Evolutionary conservation across 441 rosid genomes (phyloP).

Genomic region (Eruca vesicaria): DNA sequence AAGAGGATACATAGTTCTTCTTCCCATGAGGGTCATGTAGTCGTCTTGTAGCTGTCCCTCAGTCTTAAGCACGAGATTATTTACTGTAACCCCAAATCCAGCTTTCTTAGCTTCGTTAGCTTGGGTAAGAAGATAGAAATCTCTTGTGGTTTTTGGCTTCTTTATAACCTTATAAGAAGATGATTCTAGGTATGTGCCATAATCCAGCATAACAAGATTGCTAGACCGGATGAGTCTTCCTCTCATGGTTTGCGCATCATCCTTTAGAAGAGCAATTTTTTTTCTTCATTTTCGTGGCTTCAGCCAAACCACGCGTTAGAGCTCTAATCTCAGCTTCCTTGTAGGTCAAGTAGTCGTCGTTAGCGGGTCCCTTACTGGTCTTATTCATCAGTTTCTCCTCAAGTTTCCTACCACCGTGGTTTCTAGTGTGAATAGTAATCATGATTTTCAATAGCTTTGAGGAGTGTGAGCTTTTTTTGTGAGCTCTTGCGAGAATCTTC

Average conservation of each 20-base stretch:
- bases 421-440: background rate
- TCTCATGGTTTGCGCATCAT: background rate
- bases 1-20: background rate
- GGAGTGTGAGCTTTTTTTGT: background rate
- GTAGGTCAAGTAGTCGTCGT: background rate
- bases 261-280: background rate
- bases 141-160: no score
- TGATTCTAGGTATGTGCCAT: no score
- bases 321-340: background rate
- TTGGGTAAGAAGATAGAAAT: no score
- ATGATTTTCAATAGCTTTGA: background rate
- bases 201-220: background rate
- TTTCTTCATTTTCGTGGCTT: background rate
- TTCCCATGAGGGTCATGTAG: background rate
- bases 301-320: background rate
- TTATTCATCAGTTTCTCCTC: background rate
- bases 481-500: background rate
- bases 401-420: background rate
- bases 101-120: no score
- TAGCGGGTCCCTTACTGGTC: background rate
- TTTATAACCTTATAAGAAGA: no score
- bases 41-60: background rate
- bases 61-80: background rate
- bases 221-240: background rate
- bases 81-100: background rate